Evolutionary conservation across 352 stramenopile genomes (phyloP), one percentile per base, ranked within the genome.

Genomic region (Elongisporangium prolatum): DNA sequence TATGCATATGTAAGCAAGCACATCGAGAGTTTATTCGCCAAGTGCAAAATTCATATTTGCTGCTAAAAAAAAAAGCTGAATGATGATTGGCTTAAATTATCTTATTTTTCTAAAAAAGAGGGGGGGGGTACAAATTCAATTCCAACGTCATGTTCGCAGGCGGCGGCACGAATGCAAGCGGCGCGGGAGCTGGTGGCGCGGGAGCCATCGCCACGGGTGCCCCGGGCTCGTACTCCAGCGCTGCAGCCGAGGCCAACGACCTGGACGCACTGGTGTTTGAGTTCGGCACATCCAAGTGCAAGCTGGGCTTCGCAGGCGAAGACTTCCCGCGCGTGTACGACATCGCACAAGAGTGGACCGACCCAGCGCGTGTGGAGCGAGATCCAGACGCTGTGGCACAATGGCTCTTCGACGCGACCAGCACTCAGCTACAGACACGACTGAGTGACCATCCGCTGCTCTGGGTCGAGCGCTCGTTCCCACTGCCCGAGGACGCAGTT

Each of bases 241-340:
- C 72, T 5, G 52, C 72, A 5, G 77, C 81, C 0, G 81, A 89
- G 57, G 71, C 73, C 40, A 89, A 93, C 61, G 83, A 95, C 52
- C 58, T 92, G 21, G 78, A 91, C 48, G 85, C 83, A 25, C 67
- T 92, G 6, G 82, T 92, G 38, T 89, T 91, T 57, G 84, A 94
- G 54, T 91, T 86, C 54, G 84, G 84, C 63, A 86, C 79, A 37
- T 66, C 78, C 1, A 70, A 69, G 17, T 90, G 80, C 69, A 91
- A 96, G 58, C 74, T 94, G 52, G 89, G 89, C 25, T 96, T 89
- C 65, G 85, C 88, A 1, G 89, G 89, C 56, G 88, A 97, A 64
- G 88, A 97, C 57, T 91, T 88, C 54, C 88, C 88, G 47, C 85
- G 85, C 40, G 78, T 91, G 20, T 89, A 68, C 54, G 81, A 91